A percentile compares a stretch with the other conserved stretches of the same genome.
phyloP scores from a whole-genome alignment of 257 asterid genomes.

The Coffea canephora region DNA sequence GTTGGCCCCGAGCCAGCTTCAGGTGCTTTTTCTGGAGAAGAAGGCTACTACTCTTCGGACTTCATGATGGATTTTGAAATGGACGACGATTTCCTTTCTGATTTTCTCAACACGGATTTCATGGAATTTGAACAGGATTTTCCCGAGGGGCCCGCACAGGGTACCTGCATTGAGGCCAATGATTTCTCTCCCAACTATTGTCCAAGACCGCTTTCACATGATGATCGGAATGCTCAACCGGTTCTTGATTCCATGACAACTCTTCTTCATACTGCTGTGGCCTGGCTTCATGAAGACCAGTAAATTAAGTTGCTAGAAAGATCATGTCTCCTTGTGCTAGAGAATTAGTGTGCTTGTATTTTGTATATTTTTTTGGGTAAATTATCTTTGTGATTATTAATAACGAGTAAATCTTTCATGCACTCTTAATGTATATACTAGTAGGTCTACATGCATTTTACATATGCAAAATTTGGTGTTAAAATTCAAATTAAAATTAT shows the following conservation, averaged over 20 bases:
- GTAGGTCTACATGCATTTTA: too few species aligned
- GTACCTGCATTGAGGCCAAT: too few species aligned
- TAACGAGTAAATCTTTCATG: too few species aligned
- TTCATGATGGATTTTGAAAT: constrained; percentile 4
- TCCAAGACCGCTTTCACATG: neutral
- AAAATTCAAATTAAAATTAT: too few species aligned
- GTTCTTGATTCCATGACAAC: constrained; percentile 5
- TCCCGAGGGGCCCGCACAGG: neutral
- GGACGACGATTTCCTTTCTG: constrained; percentile 6
- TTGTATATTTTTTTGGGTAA: neutral
- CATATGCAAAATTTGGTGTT: too few species aligned
- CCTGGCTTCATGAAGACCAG: constrained; percentile 6
- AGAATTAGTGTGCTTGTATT: neutral
- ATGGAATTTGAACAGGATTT: neutral
- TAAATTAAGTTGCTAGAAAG: neutral
- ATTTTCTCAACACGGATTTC: neutral
- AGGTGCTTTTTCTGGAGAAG: neutral
- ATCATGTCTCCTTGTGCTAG: neutral
- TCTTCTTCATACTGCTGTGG: constrained; percentile 8
- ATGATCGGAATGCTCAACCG: neutral
- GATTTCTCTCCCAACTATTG: neutral
- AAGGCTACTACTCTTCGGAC: neutral
- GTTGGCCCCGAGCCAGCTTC: neutral
- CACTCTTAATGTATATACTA: too few species aligned
- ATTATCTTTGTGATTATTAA: too few species aligned